Conservation (phyloP, 352 stramenopile genomes). For the Pythium aphanidermatum region DNA sequence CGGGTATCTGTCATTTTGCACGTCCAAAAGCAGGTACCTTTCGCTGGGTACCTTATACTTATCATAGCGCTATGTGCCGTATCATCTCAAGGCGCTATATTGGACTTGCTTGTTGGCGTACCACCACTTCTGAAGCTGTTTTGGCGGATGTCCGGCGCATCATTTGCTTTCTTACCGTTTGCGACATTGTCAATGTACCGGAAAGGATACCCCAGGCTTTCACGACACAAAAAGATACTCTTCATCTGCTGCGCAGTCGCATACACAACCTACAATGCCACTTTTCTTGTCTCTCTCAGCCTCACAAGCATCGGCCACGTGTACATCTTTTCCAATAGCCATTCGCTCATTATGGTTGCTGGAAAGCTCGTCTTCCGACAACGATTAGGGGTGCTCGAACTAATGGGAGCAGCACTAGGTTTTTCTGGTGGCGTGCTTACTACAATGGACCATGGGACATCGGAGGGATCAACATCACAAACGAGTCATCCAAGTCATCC, state of each 20-base stretch:
- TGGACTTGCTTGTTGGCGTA: conserved; percentile 33
- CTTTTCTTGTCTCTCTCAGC: conserved; percentile 42
- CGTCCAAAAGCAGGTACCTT: conserved; percentile 40
- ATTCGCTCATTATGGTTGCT: conserved; percentile 46
- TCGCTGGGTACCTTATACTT: conserved; percentile 39
- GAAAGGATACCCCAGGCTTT: conserved; percentile 15
- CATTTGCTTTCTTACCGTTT: conserved; percentile 28
- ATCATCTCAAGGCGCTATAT: conserved; percentile 38
- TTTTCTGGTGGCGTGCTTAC: conserved; percentile 39
- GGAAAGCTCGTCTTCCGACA: conserved; percentile 38
- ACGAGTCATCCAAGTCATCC: neutral
- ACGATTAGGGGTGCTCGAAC: conserved; percentile 25
- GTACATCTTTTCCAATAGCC: conserved; percentile 54
- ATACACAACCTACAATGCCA: conserved; percentile 41
- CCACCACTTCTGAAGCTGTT: conserved; percentile 48
- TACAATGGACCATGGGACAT: conserved; percentile 23
- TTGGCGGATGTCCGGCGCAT: conserved; percentile 42
- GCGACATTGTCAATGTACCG: conserved; percentile 22
- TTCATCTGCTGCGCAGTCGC: conserved; percentile 23
- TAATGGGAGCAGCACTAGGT: conserved; percentile 31
- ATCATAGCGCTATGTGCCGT: conserved; percentile 30
- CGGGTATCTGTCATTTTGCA: conserved; percentile 30
- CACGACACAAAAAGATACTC: conserved; percentile 14
- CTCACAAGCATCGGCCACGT: conserved; percentile 48
- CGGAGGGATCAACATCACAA: neutral